phyloP scores from a whole-genome alignment of 148 eudicot species.

The Gaultheria prostrata region DNA sequence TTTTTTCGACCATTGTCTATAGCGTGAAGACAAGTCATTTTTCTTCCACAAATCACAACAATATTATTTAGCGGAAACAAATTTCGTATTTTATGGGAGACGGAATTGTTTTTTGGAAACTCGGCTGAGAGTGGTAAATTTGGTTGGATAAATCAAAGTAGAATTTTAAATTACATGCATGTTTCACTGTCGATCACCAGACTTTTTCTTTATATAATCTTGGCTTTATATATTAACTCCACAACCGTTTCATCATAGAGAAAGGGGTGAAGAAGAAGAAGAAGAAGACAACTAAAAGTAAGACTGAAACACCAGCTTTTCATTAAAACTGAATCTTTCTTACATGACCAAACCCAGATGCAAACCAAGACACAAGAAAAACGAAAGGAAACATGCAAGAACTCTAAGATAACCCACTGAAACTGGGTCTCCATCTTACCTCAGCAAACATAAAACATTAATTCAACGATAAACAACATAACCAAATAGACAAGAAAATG shows the following conservation, averaged over 20 bases:
- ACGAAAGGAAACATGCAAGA: not conserved
- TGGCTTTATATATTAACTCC: not conserved
- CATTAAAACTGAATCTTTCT: not conserved
- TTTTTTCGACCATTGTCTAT: no score
- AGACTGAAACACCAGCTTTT: not conserved
- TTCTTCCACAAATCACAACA: no score
- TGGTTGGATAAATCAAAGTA: no score
- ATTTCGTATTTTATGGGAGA: no score
- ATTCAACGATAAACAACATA: not conserved
- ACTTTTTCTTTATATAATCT: not conserved
- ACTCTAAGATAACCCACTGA: not conserved
- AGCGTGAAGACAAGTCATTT: no score
- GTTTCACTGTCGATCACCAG: no score
- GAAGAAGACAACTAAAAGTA: not conserved
- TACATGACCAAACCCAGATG: not conserved
- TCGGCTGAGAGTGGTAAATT: no score
- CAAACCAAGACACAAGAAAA: not conserved
- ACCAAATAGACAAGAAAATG: not conserved
- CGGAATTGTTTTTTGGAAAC: no score
- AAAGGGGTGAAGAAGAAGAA: not conserved
- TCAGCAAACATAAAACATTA: not conserved
- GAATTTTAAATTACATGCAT: no score
- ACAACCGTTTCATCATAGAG: not conserved
- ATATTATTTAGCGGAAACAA: no score
- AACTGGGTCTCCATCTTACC: no score